Evolutionary conservation across 2,329 filamentous ascomycete genomes (phyloP).

Genomic region (Aspergillus proliferans): DNA sequence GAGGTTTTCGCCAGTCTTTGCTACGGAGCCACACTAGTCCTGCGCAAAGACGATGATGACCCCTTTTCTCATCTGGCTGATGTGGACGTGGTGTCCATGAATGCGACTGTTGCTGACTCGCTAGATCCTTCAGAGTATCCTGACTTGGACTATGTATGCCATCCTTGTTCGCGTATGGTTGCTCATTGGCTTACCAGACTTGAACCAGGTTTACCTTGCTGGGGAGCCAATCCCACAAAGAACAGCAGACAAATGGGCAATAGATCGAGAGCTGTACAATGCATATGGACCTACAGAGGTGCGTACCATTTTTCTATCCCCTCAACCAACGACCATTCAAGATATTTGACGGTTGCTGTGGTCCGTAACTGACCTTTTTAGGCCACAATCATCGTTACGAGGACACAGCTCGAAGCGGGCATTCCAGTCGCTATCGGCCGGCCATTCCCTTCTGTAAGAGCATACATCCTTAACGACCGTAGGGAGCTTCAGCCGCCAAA

Average conservation of each 20-base stretch:
- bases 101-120: slow-evolving; percentile 32
- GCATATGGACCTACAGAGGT: slow-evolving; percentile 40
- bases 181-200: slow-evolving; percentile 7
- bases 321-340: background rate
- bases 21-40: slow-evolving; percentile 36
- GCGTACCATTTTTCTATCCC: background rate
- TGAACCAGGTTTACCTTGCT: slow-evolving; percentile 32
- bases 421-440: slow-evolving; percentile 32
- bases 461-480: slow-evolving; percentile 39
- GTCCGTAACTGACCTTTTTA: slow-evolving; percentile 8
- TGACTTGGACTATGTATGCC: background rate
- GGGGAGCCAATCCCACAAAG: slow-evolving; percentile 33
- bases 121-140: slow-evolving; percentile 27
- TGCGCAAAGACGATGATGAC: slow-evolving; percentile 14
- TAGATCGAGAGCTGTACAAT: slow-evolving; percentile 30
- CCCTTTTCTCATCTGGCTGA: slow-evolving; percentile 25
- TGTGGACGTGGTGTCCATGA: slow-evolving; percentile 31
- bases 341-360: background rate
- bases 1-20: slow-evolving; percentile 38
- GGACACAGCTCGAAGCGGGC: slow-evolving; percentile 19
- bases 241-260: slow-evolving; percentile 29
- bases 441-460: slow-evolving; percentile 29
- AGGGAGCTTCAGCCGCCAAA: slow-evolving; percentile 26
- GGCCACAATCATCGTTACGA: slow-evolving; percentile 33
- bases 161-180: background rate